Conservation (phyloP, 768 basidiomycete species). For the Pulveroboletus sp. region DNA sequence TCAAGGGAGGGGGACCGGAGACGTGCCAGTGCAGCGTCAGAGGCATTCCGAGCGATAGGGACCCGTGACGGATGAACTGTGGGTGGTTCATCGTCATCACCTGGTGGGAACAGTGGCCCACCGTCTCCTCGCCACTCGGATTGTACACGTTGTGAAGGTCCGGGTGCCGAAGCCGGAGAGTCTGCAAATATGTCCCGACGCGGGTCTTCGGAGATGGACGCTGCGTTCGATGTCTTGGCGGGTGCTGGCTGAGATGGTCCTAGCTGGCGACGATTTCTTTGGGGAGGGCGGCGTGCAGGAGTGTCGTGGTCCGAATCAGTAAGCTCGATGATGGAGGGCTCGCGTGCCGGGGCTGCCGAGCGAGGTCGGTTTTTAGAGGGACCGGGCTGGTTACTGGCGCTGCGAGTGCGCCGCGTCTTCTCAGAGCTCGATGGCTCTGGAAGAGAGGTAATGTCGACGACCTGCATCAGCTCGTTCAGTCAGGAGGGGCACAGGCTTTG, state of each 20-base stretch:
- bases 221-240: background rate
- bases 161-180: constrained; percentile 1
- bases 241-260: constrained; percentile 6
- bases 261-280: background rate
- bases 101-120: constrained; percentile 35
- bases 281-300: background rate
- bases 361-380: constrained; percentile 14
- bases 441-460: constrained; percentile 26
- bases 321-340: constrained; percentile 38
- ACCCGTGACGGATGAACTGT: background rate
- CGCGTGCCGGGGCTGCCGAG: background rate
- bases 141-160: constrained; percentile 10
- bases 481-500: background rate
- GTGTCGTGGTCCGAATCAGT: constrained; percentile 46
- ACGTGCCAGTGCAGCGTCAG: background rate
- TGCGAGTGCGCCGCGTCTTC: constrained; percentile 15
- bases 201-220: constrained; percentile 13
- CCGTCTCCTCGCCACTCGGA: background rate
- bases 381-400: constrained; percentile 17
- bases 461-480: constrained; percentile 15
- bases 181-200: constrained; percentile 8
- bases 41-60: background rate
- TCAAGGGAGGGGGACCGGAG: background rate
- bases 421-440: constrained; percentile 15
- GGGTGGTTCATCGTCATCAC: constrained; percentile 32